Evolutionary conservation across 805 yeast species (phyloP).

Genomic region (Saturnispora quitensis): DNA sequence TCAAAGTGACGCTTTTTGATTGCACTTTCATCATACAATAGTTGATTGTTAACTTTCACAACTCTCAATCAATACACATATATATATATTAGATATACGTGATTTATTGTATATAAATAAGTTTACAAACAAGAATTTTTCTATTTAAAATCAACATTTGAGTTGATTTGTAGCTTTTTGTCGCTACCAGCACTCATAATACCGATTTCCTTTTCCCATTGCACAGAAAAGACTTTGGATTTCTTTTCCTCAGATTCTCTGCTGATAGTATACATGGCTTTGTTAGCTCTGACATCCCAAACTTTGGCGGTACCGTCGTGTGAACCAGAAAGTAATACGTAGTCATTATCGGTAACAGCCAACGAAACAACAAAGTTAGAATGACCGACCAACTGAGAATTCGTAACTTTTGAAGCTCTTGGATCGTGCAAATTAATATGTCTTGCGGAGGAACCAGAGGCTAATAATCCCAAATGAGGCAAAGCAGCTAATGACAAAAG

Average conservation of each 20-base stretch:
- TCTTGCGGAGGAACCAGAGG: constrained; percentile 96
- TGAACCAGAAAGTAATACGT: constrained; percentile 80
- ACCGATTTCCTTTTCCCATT: constrained; percentile 74
- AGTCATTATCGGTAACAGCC: constrained; percentile 67
- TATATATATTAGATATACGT: neutral
- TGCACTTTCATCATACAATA: neutral
- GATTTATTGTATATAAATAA: neutral
- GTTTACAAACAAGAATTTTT: neutral
- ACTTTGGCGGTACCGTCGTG: constrained; percentile 93
- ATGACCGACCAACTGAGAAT: constrained; percentile 76
- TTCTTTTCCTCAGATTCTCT: constrained; percentile 52
- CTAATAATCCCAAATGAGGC: constrained; percentile 59
- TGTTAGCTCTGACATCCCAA: constrained; percentile 90
- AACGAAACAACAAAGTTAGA: constrained; percentile 81
- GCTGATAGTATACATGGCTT: constrained; percentile 71
- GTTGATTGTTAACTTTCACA: neutral
- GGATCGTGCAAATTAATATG: constrained; percentile 94
- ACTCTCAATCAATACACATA: neutral
- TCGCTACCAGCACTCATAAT: constrained; percentile 92
- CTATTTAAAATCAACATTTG: constrained; percentile 22
- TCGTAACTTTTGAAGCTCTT: constrained; percentile 58
- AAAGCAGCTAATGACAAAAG: constrained; percentile 67
- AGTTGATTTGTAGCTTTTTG: constrained; percentile 80
- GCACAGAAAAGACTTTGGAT: constrained; percentile 74
- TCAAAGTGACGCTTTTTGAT: neutral